Base-by-base conservation (phyloP, 192 early-diverging fungal genomes). In the Diversispora eburnea region DNA sequence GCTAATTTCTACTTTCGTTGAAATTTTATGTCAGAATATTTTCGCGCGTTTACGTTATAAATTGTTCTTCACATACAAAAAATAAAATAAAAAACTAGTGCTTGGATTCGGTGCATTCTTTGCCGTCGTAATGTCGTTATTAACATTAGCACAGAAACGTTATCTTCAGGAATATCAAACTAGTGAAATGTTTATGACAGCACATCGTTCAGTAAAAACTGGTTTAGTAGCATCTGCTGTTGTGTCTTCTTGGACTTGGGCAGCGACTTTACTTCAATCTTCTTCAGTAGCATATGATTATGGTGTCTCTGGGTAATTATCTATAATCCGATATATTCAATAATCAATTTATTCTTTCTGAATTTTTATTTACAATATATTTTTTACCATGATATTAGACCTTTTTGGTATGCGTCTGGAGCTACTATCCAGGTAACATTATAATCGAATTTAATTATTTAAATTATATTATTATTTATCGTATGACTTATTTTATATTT, bases 281-380 rank as follows among this genome's bases (percentile, higher is more conserved):
- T 89, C 89, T 9, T 79, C 87, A 13, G 90, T 91, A 3, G 89
- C 89, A 12, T 91, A 91, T 67, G 79, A 88, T 55, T 91, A 90
- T 61, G 90, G 88, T 62, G 80, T 88, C 19, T 86, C 86, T 49
- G 86, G 79, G 56, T 69, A 54, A 10, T 6, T 22, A 33, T 22
- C 1, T 22, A 51, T 19, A 19, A 46, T 12, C 43, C 17, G 13
- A 6, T 45, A 4, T 20, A 45, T 47, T 45, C 4, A 25, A 9
- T 17, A 3, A 15, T 17, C 46, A 6, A 8, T 47, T 15, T 66
- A 51, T 17, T 39, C 22, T 46, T 66, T 33, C 25, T 33, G 25
- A 33, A 33, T 33, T 33, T 60, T 62, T 39, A 39, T 33, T 33
- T 8, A 12, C 9, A 39, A 9, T 10, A 13, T 61, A 8, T 61